Evolutionary conservation across 1,284 basidiomycete species (phyloP), one percentile per base, ranked within the genome.

Genomic region (Austroboletus niveus): DNA sequence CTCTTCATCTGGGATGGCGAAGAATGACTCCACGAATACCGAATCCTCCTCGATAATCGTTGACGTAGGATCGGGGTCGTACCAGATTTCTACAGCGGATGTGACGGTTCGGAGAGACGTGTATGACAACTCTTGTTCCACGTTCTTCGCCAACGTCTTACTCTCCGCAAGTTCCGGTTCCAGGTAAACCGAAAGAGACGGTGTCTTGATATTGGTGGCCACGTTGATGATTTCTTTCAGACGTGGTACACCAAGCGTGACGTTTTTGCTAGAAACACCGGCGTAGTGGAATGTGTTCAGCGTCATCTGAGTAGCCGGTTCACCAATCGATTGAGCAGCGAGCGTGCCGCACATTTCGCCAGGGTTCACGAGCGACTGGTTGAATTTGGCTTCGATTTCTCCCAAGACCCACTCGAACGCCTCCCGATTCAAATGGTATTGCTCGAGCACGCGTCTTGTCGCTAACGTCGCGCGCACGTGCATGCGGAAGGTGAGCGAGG

Each of bases 301-400:
- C 11, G 94, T 98, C 95, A 98, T 98, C 75, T 98, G 95, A 2
- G 97, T 99, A 3, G 97, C 97, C 0, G 97, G 97, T 78, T 99
- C 97, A 72, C 97, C 97, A 59, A 99, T 99, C 5, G 94, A 98
- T 73, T 99, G 97, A 0, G 97, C 97, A 35, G 97, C 91, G 14
- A 99, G 82, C 0, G 94, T 98, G 44, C 97, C 97, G 61, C 97
- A 99, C 97, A 99, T 99, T 74, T 99, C 97, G 47, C 96, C 95
- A 0, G 97, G 92, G 65, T 96, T 90, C 24, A 83, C 94, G 3
- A 98, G 67, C 2, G 95, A 92, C 62, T 87, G 86, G 66, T 96
- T 95, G 78, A 97, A 98, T 69, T 94, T 92, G 34, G 90, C 80
- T 70, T 99, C 94, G 46, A 99, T 85, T 72, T 99, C 97, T 60